Evolutionary conservation across 2,329 filamentous ascomycete species (phyloP).

Genomic region (Juglanconis juglandina): DNA sequence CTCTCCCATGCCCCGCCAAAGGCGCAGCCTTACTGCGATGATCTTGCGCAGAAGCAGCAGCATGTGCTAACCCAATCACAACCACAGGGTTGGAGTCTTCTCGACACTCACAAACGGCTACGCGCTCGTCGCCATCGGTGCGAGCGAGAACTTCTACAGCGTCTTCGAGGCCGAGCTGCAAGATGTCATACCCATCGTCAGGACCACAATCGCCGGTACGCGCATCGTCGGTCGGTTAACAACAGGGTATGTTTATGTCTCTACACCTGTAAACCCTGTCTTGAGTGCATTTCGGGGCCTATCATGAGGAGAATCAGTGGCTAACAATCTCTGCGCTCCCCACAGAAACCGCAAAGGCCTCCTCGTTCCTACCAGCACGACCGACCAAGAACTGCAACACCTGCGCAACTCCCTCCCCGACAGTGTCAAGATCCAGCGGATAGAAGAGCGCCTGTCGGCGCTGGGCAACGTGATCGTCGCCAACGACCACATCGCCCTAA

Average conservation of each 20-base stretch:
- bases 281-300: neutral
- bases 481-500: slow-evolving; percentile 94
- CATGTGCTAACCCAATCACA: slow-evolving; percentile 22
- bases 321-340: slow-evolving; percentile 14
- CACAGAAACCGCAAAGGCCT: slow-evolving; percentile 89
- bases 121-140: slow-evolving; percentile 88
- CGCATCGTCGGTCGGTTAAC: slow-evolving; percentile 94
- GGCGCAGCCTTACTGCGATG: slow-evolving; percentile 5
- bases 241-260: slow-evolving; percentile 62
- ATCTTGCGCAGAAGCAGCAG: slow-evolving; percentile 16
- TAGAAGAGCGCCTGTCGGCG: slow-evolving; percentile 93
- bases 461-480: slow-evolving; percentile 95
- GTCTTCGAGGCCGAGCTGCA: slow-evolving; percentile 97
- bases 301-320: neutral
- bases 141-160: slow-evolving; percentile 98
- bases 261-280: neutral
- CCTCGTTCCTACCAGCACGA: slow-evolving; percentile 90
- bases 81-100: slow-evolving; percentile 85
- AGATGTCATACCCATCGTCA: slow-evolving; percentile 94
- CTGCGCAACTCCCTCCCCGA: slow-evolving; percentile 93
- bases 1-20: slow-evolving; percentile 21
- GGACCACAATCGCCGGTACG: slow-evolving; percentile 93
- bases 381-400: slow-evolving; percentile 97
- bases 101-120: slow-evolving; percentile 96
- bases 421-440: slow-evolving; percentile 87